Conservation (phyloP, 352 stramenopile species). For the Thalassiosira exigua region DNA sequence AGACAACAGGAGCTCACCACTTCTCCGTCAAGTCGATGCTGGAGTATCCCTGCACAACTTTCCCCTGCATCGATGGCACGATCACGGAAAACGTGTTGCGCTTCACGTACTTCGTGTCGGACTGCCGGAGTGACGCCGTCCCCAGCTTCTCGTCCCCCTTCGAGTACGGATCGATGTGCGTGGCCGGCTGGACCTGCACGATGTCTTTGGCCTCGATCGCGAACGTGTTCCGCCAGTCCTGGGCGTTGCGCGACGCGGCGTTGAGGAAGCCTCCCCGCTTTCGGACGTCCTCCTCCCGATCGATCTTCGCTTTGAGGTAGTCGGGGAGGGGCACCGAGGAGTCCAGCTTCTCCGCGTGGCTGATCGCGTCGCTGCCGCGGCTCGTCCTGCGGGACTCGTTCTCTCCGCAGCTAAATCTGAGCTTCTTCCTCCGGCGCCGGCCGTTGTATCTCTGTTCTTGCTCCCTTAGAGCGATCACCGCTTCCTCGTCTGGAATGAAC, state of each 20-base stretch:
- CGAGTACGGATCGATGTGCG: constrained; percentile 70
- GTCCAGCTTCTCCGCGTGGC: constrained; percentile 44
- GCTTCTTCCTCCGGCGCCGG: constrained; percentile 39
- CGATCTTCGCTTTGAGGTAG: constrained; percentile 69
- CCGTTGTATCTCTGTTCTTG: constrained; percentile 74
- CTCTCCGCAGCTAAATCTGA: constrained; percentile 42
- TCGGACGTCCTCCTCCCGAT: constrained; percentile 55
- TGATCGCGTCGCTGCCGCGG: constrained; percentile 38
- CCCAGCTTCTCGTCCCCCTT: constrained; percentile 62
- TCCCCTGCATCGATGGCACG: constrained; percentile 46
- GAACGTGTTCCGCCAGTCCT: constrained; percentile 51
- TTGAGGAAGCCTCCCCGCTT: constrained; percentile 48
- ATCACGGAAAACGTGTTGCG: constrained; percentile 80
- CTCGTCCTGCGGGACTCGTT: constrained; percentile 45
- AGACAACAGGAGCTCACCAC: constrained; percentile 35
- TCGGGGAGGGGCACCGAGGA: constrained; percentile 60
- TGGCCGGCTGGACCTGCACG: constrained; percentile 77
- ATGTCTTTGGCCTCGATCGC: constrained; percentile 68
- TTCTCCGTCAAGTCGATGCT: constrained; percentile 50
- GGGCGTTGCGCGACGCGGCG: constrained; percentile 36
- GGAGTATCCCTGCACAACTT: constrained; percentile 43
- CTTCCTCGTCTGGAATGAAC: constrained; percentile 63
- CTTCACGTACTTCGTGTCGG: constrained; percentile 66
- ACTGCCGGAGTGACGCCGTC: constrained; percentile 68
- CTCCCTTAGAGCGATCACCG: constrained; percentile 75